Evolutionary conservation across 2,329 filamentous ascomycete species (phyloP), one percentile per base, ranked within the genome.

Genomic region (Berkeleyomyces basicola): DNA sequence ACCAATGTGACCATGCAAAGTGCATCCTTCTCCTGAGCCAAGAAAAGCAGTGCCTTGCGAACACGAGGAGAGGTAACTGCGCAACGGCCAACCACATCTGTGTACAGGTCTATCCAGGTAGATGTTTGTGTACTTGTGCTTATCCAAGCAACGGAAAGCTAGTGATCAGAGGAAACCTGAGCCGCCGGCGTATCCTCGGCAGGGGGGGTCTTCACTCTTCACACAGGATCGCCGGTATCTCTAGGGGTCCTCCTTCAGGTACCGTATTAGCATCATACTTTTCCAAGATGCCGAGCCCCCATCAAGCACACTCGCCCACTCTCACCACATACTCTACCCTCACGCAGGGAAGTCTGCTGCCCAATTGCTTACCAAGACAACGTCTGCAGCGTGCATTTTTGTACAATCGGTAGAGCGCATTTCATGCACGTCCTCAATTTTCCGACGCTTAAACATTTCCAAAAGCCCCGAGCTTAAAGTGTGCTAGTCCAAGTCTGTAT

Each of bases 381-480:
- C 49, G 49, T 33, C 49, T 33, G 49, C 49, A 55, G 36, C 31
- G 6, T 55, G 49, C 49, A 5, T 55, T 55, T 14, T 37, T 14
- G 5, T 37, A 37, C 49, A 36, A 33, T 55, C 49, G 49, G 49
- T 7, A 55, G 49, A 55, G 49, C 6, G 33, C 14, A 9, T 14
- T 55, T 55, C 49, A 55, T 55, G 49, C 49, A 55, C 49, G 49
- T 55, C 44, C 23, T 55, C 49, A 55, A 55, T 55, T 55, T 55
- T 55, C 49, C 49, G 49, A 55, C 49, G 49, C 49, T 55, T 55
- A 55, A 55, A 55, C n/a, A 16, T 47, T 47, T 47, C 43, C 43
- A 4, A 55, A 55, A 55, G 33, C 49, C n/a, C 49, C 33, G 49
- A 55, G 49, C 49, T 55, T 55, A 55, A 55, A 55, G 31, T 31